Evolutionary conservation across 192 early-diverging fungal genomes (phyloP).

Genomic region (Coemansia sp.): DNA sequence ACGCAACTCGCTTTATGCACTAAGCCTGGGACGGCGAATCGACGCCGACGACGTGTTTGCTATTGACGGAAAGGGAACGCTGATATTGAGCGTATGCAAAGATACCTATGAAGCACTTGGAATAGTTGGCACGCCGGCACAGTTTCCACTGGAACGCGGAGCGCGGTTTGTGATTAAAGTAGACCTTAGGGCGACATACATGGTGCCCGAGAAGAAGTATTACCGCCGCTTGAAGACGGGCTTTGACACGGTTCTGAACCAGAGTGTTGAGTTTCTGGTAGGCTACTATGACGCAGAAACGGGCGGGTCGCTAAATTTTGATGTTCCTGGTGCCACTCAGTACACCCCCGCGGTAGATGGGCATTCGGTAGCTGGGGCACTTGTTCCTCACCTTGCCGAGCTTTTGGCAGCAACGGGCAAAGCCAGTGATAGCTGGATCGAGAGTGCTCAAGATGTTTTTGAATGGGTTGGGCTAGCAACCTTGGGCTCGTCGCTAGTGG

Average conservation of each 20-base stretch:
- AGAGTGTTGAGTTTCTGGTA: constrained; percentile 16
- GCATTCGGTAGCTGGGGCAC: neutral
- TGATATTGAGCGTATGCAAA: constrained; percentile 40
- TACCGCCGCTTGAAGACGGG: constrained; percentile 22
- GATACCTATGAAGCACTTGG: constrained; percentile 41
- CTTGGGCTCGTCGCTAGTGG: constrained; percentile 1
- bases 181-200: constrained; percentile 13
- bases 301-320: constrained; percentile 23
- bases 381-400: constrained; percentile 7
- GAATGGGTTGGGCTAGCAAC: constrained; percentile 44
- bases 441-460: constrained; percentile 22
- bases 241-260: constrained; percentile 15
- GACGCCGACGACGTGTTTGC: constrained; percentile 47
- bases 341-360: neutral
- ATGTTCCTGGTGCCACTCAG: constrained; percentile 12
- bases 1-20: constrained; percentile 17
- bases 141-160: constrained; percentile 36
- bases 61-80: constrained; percentile 29
- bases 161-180: constrained; percentile 29
- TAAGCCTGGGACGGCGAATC: constrained; percentile 13
- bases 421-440: constrained; percentile 21
- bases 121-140: constrained; percentile 12
- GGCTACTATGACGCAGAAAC: constrained; percentile 17
- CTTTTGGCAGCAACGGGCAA: neutral
- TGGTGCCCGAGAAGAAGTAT: constrained; percentile 35